Base-by-base conservation (phyloP, 257 asterid species). In the Plantago major region DNA sequence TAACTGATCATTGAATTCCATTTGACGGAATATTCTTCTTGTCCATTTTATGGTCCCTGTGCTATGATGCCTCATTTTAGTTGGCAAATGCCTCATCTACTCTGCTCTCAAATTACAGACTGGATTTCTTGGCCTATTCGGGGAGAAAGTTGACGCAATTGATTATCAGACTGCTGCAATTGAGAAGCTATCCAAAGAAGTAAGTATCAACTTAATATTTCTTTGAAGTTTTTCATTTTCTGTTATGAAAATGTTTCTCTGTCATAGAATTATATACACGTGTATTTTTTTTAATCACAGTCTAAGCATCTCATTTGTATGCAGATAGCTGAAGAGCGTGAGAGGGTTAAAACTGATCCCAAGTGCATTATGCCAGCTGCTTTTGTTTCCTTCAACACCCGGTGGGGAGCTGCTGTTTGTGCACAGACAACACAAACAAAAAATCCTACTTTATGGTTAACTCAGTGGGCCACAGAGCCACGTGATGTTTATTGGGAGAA, bases 341-440 rank as follows among this genome's bases (percentile, higher is more conserved):
- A 58, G 68, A 84, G 82, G 76, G 84, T 87, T 43, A 77, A 67
- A 62, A 73, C 72, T 58, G 89, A 76, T 67, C 81, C 82, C 22
- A 80, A 75, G 64, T 78, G 74, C 63, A 79, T 87, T 56, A 80
- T 90, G 92, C 95, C 92, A 7, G 87, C 89, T 7, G 90, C 96
- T 60, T 90, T 90, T 77, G 97, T 90, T 73, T 90, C 97, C 56
- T 90, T 90, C 71, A 85, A 60, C 80, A 83, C 93, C 60, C 81
- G 97, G 64, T 90, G 97, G 96, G 96, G 82, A 51, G 96, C 97
- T 60, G 96, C 95, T 63, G 96, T 87, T 71, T 83, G 93, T 69
- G 97, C 97, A 28, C 97, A 90, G 76, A 90, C 97, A 53, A 88
- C 82, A 60, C 96, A 85, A 74, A 76, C 95, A 16, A 78, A 90